A percentile compares a stretch with the other conserved stretches of the same genome.
phyloP scores from a whole-genome alignment of 163 green algal species.

The Scenedesmus sp. region DNA sequence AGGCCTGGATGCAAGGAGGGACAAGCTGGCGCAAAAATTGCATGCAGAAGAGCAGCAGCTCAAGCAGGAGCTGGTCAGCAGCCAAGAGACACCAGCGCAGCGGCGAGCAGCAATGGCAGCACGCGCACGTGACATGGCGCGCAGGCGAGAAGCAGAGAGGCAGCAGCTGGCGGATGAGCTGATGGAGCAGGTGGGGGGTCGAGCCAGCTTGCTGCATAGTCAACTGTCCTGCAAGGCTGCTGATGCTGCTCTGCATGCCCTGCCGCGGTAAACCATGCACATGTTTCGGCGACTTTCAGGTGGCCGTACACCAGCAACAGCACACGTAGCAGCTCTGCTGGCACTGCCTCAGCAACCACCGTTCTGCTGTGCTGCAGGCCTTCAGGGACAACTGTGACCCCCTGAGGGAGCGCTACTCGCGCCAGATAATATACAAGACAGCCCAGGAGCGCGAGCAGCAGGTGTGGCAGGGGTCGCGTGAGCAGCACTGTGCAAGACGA shows the following conservation, averaged over 20 bases:
- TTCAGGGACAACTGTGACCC: slow-evolving; percentile 75
- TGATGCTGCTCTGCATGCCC: neutral
- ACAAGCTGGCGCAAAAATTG: slow-evolving; percentile 70
- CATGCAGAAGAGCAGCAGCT: slow-evolving; percentile 67
- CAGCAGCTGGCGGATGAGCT: slow-evolving; percentile 63
- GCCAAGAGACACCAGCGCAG: slow-evolving; percentile 75
- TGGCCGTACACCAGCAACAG: neutral
- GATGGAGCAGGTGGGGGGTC: slow-evolving; percentile 49
- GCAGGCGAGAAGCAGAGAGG: slow-evolving; percentile 65
- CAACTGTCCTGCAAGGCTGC: neutral
- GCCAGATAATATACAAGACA: slow-evolving; percentile 67
- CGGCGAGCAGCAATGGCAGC: slow-evolving; percentile 68
- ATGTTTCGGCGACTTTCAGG: neutral
- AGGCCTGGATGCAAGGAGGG: slow-evolving; percentile 61
- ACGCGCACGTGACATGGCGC: slow-evolving; percentile 64
- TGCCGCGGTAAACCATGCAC: neutral
- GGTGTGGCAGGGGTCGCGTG: slow-evolving; percentile 46
- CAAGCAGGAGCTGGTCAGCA: slow-evolving; percentile 65
- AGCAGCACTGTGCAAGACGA: neutral
- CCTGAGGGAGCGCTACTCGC: slow-evolving; percentile 66
- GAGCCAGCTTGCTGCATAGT: neutral
- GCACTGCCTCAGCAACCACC: neutral
- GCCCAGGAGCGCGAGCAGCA: slow-evolving; percentile 70
- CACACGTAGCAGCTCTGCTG: neutral
- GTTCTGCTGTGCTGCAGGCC: slow-evolving; percentile 33